Evolutionary conservation across 2,329 filamentous ascomycete species (phyloP), one percentile per base, ranked within the genome.

Genomic region (Stylonectria norvegica): DNA sequence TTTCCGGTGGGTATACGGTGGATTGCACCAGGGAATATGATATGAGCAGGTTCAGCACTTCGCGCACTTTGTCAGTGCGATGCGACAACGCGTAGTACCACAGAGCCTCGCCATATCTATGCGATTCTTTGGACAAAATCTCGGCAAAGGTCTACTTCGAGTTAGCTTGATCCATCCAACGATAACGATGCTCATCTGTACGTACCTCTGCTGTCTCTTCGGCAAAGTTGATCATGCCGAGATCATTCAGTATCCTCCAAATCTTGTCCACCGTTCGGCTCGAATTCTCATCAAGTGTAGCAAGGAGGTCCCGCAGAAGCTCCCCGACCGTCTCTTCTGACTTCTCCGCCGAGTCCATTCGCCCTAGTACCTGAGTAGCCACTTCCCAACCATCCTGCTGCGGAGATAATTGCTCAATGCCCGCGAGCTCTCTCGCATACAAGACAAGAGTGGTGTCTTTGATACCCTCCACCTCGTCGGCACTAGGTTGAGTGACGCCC

Each of bases 41-140:
- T 53, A 89, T 91, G 37, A 97, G 79, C 3, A 93, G 78, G 59
- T 94, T 87, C 30, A 95, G 76, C 15, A 95, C 86, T 48, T 89
- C 83, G 56, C 87, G 87, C 37, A 96, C 83, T 64, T 91, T 94
- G 48, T 77, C 73, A 2, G 80, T 70, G 18, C 83, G 80, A 58
- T 94, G 89, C 3, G 89, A 86, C 10, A 94, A 79, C 17, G 91
- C 86, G 61, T 93, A 97, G 70, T 94, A 96, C 68, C 93, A 83
- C 15, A 97, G 75, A 1, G 89, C 87, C 49, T 91, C 81, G 38
- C 91, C 91, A 53, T 91, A 96, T 39, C 85, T 79, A 54, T 87
- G 79, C 1, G 85, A 85, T 29, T 80, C 78, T 44, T 81, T 75
- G 9, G 83, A 79, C 27, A 95, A 74, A 34, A 83, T 75, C 50